Percentiles rank a stretch among this genome's conserved stretches.
These are phyloP conservation scores for Trichaptum fuscoviolaceum DNA, from an alignment of 768 basidiomycete genomes.

Conservation along the genomic window DNA sequence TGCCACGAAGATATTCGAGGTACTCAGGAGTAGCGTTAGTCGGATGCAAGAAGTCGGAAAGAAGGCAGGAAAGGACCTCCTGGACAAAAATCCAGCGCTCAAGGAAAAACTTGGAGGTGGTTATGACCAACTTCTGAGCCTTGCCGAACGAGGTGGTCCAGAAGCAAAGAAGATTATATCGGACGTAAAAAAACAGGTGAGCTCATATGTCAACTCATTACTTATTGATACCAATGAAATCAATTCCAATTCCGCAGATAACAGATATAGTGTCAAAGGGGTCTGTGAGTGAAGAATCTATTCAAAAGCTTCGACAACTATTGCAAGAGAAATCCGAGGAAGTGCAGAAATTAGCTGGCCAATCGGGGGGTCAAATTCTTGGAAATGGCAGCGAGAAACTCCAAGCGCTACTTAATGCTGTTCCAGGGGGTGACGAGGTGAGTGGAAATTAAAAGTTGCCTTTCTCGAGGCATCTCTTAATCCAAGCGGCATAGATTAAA, in stretches of 20 bases:
- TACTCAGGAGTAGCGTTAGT: constrained; percentile 20
- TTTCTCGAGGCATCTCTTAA: neutral
- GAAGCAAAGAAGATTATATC: constrained; percentile 28
- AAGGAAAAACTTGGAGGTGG: constrained; percentile 25
- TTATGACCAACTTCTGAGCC: constrained; percentile 23
- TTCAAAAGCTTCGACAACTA: constrained; percentile 19
- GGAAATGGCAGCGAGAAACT: constrained; percentile 21
- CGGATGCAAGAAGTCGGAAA: constrained; percentile 25
- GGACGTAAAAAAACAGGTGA: constrained; percentile 17
- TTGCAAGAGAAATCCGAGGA: constrained; percentile 22
- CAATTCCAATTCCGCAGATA: constrained; percentile 12
- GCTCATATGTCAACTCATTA: constrained; percentile 11
- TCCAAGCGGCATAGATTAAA: constrained; percentile 17
- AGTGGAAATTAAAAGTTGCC: neutral
- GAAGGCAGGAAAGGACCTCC: constrained; percentile 25
- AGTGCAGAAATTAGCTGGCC: constrained; percentile 20
- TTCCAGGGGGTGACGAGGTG: constrained; percentile 25
- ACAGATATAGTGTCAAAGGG: constrained; percentile 25
- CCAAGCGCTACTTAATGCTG: constrained; percentile 20
- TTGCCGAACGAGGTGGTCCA: constrained; percentile 22
- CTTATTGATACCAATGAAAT: constrained; percentile 9
- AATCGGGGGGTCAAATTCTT: constrained; percentile 9
- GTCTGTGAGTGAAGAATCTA: constrained; percentile 18
- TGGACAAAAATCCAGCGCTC: constrained; percentile 26
- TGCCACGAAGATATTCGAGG: constrained; percentile 22